phyloP scores from a whole-genome alignment of 768 basidiomycete genomes.

The Dioszegia aurantiaca region DNA sequence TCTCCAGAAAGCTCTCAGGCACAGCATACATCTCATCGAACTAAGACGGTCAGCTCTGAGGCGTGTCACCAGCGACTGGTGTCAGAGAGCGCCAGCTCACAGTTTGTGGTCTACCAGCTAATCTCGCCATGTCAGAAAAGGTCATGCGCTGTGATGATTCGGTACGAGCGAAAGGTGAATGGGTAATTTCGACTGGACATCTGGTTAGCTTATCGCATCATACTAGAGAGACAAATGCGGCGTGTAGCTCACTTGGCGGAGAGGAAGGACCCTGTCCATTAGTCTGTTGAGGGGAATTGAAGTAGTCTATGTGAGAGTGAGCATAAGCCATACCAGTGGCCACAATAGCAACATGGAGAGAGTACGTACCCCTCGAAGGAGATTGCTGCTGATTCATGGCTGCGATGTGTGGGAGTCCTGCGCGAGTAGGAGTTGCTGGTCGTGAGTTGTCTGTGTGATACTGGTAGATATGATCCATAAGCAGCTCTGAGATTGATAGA shows the following conservation, averaged over 20 bases:
- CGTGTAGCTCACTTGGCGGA: conserved; percentile 35
- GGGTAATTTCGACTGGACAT: conserved; percentile 43
- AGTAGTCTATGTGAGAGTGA: conserved; percentile 5
- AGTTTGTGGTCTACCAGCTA: conserved; percentile 49
- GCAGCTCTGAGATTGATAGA: not conserved
- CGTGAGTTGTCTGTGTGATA: not conserved
- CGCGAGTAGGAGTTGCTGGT: not conserved
- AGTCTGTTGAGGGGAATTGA: not conserved
- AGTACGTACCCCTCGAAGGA: conserved; percentile 2
- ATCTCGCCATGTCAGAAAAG: conserved; percentile 48
- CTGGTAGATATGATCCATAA: not conserved
- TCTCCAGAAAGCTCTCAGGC: conserved; percentile 94
- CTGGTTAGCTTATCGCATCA: conserved; percentile 1
- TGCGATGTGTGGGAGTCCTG: not conserved
- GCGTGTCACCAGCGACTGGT: not conserved
- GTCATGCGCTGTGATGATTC: conserved; percentile 43
- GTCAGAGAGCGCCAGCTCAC: conserved; percentile 20
- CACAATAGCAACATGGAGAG: not conserved
- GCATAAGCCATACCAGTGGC: not conserved
- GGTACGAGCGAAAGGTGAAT: conserved; percentile 51
- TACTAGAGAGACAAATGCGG: not conserved
- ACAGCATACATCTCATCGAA: conserved; percentile 98
- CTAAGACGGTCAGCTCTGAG: conserved; percentile 13
- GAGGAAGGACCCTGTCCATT: conserved; percentile 26
- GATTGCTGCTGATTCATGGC: conserved; percentile 8